Evolutionary conservation across 768 basidiomycete species (phyloP), one percentile per base, ranked within the genome.

Genomic region (Boletus insuetus): DNA sequence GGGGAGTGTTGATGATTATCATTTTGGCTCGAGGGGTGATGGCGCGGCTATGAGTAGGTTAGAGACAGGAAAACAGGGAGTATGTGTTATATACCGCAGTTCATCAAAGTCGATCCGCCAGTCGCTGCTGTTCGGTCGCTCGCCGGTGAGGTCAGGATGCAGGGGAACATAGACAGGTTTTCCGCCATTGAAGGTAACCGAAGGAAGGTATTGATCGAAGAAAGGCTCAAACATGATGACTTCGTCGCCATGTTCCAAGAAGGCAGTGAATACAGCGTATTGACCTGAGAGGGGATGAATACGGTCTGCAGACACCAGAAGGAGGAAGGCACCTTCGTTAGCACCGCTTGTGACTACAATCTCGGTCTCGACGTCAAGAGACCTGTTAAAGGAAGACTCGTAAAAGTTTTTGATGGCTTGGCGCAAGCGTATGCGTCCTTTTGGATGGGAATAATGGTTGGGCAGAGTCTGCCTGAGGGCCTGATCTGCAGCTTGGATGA

Each of bases 211-310:
- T 70, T 98, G 95, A 67, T 98, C 95, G 67, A 97, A 98, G 79
- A 93, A 97, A 2, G 95, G 96, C 73, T 98, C 97, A 66, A 98
- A 95, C 83, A 98, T 87, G 72, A 99, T 96, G 59, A 98, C 96
- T 71, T 99, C 97, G 65, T 98, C 97, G 4, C 89, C 96, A 37
- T 82, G 79, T 58, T 98, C 87, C 38, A 97, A 73, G 75, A 96
- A 98, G 0, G 97, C 97, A 12, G 86, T 83, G 63, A 96, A 91
- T 49, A 94, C 91, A 48, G 95, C 84, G 71, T 96, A 98, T 79
- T 94, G 90, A 24, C 96, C 95, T 69, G 26, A 19, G 29, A 56
- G 47, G 4, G 14, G 7, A 42, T 61, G 49, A 63, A 51, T 47
- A 45, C 19, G 29, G 31, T 26, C 17, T 22, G 17, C 14, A 14